A percentile compares a stretch with the other conserved stretches of the same genome.
phyloP scores from a whole-genome alignment of 225 moss, liverwort and hornwort species.

The Asterella californica region DNA sequence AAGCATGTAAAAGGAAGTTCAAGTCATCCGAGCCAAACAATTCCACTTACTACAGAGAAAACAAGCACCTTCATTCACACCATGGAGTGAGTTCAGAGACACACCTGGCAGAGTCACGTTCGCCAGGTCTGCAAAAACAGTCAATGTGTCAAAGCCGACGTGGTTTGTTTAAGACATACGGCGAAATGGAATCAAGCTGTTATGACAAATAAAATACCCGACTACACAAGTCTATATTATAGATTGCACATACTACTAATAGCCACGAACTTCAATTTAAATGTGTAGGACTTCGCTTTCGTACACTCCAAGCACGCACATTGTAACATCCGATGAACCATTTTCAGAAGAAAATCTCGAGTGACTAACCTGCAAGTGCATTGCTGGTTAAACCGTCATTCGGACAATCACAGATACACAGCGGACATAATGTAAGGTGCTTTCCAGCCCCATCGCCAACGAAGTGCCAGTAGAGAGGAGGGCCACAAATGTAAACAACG shows the following conservation, averaged over 20 bases:
- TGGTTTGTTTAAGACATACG: not conserved
- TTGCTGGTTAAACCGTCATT: slow-evolving; percentile 23
- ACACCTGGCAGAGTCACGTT: slow-evolving; percentile 54
- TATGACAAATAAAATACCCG: not conserved
- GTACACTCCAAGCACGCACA: not conserved
- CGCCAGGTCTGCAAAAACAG: slow-evolving; percentile 37
- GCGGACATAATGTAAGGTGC: slow-evolving; percentile 23
- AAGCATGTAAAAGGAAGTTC: not conserved
- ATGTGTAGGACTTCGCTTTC: not conserved
- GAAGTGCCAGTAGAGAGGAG: slow-evolving; percentile 55
- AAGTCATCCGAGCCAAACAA: not conserved
- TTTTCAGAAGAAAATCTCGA: not conserved
- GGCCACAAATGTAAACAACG: slow-evolving; percentile 46
- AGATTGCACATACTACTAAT: not conserved
- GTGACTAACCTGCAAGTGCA: slow-evolving; percentile 29
- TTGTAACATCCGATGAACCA: not conserved
- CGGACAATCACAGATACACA: slow-evolving; percentile 43
- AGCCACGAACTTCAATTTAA: not conserved
- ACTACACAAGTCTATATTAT: not conserved
- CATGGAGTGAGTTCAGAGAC: slow-evolving; percentile 17
- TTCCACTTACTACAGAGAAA: not conserved
- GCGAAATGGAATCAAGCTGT: too few species aligned
- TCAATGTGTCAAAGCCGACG: not conserved
- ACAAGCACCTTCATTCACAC: not conserved
- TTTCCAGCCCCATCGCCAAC: slow-evolving; percentile 27